A percentile compares a stretch with the other conserved stretches of the same genome.
Conservation (phyloP, 148 eudicot genomes). For the Agrostemma githago region DNA sequence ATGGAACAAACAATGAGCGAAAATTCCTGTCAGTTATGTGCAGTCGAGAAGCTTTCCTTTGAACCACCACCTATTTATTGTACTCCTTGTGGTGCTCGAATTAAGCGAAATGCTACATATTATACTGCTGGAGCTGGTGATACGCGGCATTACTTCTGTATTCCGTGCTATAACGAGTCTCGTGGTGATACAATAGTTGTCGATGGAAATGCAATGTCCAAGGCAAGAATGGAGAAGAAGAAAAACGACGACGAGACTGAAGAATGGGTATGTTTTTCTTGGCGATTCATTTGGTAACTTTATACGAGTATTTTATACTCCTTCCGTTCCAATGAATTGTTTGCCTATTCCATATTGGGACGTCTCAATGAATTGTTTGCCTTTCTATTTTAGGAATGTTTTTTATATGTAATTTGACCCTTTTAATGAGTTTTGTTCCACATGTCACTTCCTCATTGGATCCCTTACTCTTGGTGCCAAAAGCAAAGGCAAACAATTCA, state of each 20-base stretch:
- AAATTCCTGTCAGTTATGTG: slow-evolving; percentile 94
- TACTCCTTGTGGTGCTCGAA: slow-evolving; percentile 82
- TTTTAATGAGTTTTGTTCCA: no score
- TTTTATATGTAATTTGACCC: no score
- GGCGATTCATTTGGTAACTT: neutral
- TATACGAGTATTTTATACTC: no score
- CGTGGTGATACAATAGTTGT: slow-evolving; percentile 78
- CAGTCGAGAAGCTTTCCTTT: slow-evolving; percentile 89
- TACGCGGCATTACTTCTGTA: slow-evolving; percentile 78
- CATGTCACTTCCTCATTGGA: no score
- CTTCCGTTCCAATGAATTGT: no score
- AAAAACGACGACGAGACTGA: slow-evolving; percentile 96
- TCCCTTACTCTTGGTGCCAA: no score
- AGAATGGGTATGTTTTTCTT: slow-evolving; percentile 71
- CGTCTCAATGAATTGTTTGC: no score
- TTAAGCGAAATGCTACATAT: slow-evolving; percentile 90
- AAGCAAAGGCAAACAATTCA: no score
- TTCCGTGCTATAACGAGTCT: slow-evolving; percentile 79
- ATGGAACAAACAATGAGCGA: slow-evolving; percentile 94
- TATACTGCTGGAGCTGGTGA: slow-evolving; percentile 84
- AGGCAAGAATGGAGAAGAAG: slow-evolving; percentile 79
- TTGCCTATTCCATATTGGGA: no score
- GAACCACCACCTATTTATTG: slow-evolving; percentile 98
- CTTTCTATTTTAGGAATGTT: no score
- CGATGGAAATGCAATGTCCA: slow-evolving; percentile 66